These are phyloP conservation scores for Lepidium campestre DNA, from an alignment of 441 rosid genomes.

Conservation along the genomic window DNA sequence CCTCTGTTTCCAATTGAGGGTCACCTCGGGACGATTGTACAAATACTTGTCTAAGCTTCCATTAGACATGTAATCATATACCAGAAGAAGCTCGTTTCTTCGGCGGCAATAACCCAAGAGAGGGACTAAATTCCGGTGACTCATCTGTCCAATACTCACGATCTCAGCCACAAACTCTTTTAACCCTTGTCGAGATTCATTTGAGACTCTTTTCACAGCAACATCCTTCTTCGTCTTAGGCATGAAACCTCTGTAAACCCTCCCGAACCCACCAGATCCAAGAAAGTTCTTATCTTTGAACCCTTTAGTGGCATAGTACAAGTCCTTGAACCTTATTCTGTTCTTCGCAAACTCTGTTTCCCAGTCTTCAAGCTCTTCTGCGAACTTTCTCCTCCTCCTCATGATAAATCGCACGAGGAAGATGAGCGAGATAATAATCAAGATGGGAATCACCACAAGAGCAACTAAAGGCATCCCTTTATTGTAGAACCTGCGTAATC, in stretches of 20 bases:
- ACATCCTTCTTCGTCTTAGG: slow-evolving; percentile 37
- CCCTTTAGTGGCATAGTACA: slow-evolving; percentile 51
- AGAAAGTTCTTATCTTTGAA: slow-evolving; percentile 50
- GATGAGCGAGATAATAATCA: not conserved
- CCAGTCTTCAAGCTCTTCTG: slow-evolving; percentile 65
- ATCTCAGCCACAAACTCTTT: slow-evolving; percentile 70
- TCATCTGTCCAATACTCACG: slow-evolving; percentile 56
- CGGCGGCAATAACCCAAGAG: slow-evolving; percentile 73
- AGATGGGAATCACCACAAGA: not conserved
- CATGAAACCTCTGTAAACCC: slow-evolving; percentile 58
- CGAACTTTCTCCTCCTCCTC: slow-evolving; percentile 19
- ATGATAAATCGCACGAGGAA: not conserved
- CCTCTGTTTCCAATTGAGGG: slow-evolving; percentile 60
- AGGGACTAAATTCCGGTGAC: slow-evolving; percentile 65
- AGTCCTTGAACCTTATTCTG: slow-evolving; percentile 43
- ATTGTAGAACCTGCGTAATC: not conserved
- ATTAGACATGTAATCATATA: too few species aligned
- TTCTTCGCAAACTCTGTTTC: slow-evolving; percentile 54
- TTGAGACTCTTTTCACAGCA: slow-evolving; percentile 69
- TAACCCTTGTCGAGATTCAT: slow-evolving; percentile 64
- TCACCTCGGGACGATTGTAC: slow-evolving; percentile 28
- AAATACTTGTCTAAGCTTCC: slow-evolving; percentile 64
- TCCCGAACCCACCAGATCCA: slow-evolving; percentile 70
- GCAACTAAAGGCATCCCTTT: not conserved
- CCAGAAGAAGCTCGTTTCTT: slow-evolving; percentile 51